Evolutionary conservation across 208 protist genomes (phyloP), one percentile per base, ranked within the genome.

Genomic region (Leishmania turanica): DNA sequence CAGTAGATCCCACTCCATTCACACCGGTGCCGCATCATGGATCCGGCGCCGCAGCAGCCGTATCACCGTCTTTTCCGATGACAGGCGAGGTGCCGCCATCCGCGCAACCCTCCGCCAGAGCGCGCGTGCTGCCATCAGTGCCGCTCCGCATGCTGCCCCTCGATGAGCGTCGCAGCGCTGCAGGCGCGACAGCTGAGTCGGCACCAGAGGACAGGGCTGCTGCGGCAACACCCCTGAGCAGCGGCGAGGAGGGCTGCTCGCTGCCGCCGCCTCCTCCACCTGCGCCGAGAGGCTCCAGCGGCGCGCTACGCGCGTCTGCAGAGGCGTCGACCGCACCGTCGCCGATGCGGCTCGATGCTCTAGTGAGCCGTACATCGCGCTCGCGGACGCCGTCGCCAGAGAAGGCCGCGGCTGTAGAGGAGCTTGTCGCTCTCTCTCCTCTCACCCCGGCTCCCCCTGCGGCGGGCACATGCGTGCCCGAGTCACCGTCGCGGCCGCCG

Each of bases 41-140:
- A 19, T 37, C 51, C 11, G 24, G 15, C 8, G 24, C 62, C 13
- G n/a, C 76, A 0, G 27, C 49, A 68, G 56, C 15, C 49, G 5
- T 9, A 6, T 5, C 37, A 56, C 68, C 65, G 27, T 73, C 71
- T 15, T 56, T 79, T 49, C 53, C 68, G 27, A 76, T 49, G 75
- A 9, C 45, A 49, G 58, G 27, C 40, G 69, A 24, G 75, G 19
- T 19, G 72, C 40, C 56, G 7, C 53, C 27, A 60, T 1, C n/a
- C 7, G 17, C 11, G 54, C 37, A 47, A 31, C 40, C 24, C 27
- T 37, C 74, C 4, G 31, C 37, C 1, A 47, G 37, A 68, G 31
- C 78, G 40, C 79, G 78, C 24, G 69, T 84, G 72, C 75, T 78
- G 60, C 78, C 84, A 19, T 81, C 79, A 7, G 75, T 73, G 3